A percentile compares a stretch with the other conserved stretches of the same genome.
Conservation (phyloP, 108 stramenopile genomes). For the Seminavis robusta region DNA sequence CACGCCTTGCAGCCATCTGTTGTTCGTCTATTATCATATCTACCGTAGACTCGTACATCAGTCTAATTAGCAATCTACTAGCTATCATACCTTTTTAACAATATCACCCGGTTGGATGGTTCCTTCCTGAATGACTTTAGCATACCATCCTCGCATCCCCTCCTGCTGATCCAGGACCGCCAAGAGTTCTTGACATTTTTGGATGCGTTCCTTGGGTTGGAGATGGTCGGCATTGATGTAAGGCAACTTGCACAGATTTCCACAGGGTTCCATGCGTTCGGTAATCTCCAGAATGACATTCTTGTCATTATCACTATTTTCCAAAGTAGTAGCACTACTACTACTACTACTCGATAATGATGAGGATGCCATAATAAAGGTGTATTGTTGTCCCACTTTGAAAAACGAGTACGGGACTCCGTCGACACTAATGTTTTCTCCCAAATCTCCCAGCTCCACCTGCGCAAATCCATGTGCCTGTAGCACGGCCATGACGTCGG, state of each 20-base stretch:
- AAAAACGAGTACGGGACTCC: slow-evolving; percentile 41
- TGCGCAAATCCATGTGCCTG: slow-evolving; percentile 5
- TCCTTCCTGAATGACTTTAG: slow-evolving; percentile 43
- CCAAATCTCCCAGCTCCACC: slow-evolving; percentile 43
- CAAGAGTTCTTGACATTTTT: slow-evolving; percentile 39
- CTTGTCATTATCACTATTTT: slow-evolving; percentile 6
- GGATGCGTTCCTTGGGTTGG: slow-evolving; percentile 34
- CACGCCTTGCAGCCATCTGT: no score
- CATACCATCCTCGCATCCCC: slow-evolving; percentile 66
- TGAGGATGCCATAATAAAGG: no score
- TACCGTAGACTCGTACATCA: no score
- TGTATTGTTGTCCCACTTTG: slow-evolving; percentile 35
- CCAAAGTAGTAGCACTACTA: not conserved
- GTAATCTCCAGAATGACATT: slow-evolving; percentile 52
- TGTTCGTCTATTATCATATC: no score
- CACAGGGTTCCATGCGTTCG: slow-evolving; percentile 54
- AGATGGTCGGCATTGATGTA: slow-evolving; percentile 37
- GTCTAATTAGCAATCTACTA: no score
- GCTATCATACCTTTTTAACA: no score
- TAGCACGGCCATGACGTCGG: slow-evolving; percentile 33
- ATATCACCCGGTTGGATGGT: no score
- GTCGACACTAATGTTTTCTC: slow-evolving; percentile 55
- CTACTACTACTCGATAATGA: not conserved
- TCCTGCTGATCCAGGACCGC: slow-evolving; percentile 25
- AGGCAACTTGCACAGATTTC: slow-evolving; percentile 51